phyloP scores from a whole-genome alignment of 106 monocot species.

The Platanthera zijinensis region DNA sequence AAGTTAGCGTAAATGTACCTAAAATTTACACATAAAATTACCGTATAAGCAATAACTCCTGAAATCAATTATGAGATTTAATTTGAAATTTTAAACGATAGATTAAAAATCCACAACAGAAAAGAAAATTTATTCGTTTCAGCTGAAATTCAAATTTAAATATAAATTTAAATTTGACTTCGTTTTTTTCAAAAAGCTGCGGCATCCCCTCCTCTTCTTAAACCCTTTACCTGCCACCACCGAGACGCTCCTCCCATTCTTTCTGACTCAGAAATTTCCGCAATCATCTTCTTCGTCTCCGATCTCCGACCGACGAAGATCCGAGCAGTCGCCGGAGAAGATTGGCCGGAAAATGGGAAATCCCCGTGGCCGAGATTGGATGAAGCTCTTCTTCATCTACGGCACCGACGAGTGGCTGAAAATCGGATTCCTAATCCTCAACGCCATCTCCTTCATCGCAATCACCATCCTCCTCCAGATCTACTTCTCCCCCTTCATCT shows the following conservation, averaged over 20 bases:
- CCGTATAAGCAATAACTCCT: no score
- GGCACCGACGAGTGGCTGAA: constrained; percentile 51
- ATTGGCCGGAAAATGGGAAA: neutral
- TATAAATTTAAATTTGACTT: no score
- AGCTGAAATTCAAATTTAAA: no score
- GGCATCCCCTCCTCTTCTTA: neutral
- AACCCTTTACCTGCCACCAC: neutral
- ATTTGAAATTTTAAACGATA: no score
- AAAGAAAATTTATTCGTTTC: no score
- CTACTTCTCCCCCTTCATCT: constrained; percentile 22
- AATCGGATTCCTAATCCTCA: constrained; percentile 40
- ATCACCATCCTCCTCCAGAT: constrained; percentile 25
- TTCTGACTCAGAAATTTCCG: no score
- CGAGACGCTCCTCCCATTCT: no score
- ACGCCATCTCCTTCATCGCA: constrained; percentile 29
- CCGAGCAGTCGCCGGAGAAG: neutral
- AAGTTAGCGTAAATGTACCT: no score
- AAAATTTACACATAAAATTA: no score
- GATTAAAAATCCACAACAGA: no score
- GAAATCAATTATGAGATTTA: no score
- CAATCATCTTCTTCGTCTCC: neutral
- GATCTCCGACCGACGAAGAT: neutral
- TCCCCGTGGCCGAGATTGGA: constrained; percentile 30
- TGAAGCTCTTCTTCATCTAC: constrained; percentile 56
- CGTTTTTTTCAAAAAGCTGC: neutral